A percentile compares a stretch with the other conserved stretches of the same genome.
phyloP scores from a whole-genome alignment of 768 basidiomycete species.

The Suillus alpinus region DNA sequence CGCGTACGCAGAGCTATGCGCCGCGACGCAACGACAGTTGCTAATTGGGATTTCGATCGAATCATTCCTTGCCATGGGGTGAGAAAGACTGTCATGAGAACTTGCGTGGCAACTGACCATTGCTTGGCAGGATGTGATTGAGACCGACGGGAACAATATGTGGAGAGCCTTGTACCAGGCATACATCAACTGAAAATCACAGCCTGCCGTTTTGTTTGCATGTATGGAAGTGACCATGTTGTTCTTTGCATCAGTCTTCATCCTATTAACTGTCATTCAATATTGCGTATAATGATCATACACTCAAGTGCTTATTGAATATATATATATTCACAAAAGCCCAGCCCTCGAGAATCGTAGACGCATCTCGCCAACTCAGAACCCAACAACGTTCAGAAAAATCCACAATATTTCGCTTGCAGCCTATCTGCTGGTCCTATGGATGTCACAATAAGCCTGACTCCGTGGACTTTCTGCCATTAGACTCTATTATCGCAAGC shows the following conservation, averaged over 20 bases:
- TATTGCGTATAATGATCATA: not conserved
- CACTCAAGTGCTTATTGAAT: too few species aligned
- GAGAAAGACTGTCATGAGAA: slow-evolving; percentile 12
- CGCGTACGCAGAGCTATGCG: slow-evolving; percentile 46
- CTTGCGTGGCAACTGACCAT: slow-evolving; percentile 4
- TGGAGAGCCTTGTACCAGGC: slow-evolving; percentile 45
- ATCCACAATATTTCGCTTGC: not conserved
- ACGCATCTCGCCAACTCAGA: not conserved
- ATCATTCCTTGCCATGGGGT: slow-evolving; percentile 75
- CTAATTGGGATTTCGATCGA: slow-evolving; percentile 69
- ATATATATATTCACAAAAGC: too few species aligned
- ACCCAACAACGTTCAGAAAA: not conserved
- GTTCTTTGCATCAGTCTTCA: not conserved
- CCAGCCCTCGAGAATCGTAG: not conserved
- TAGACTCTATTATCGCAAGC: not conserved
- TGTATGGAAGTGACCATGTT: not conserved
- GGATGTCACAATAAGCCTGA: not conserved
- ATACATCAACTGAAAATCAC: slow-evolving; percentile 17
- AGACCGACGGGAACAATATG: slow-evolving; percentile 54
- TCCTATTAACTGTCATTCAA: not conserved
- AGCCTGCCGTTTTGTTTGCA: not conserved
- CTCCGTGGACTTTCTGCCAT: not conserved
- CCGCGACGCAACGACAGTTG: slow-evolving; percentile 60
- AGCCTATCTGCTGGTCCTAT: not conserved
- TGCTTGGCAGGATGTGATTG: slow-evolving; percentile 52